Evolutionary conservation across 371 early-diverging fungal species (phyloP).

Genomic region (Mycotypha africana): DNA sequence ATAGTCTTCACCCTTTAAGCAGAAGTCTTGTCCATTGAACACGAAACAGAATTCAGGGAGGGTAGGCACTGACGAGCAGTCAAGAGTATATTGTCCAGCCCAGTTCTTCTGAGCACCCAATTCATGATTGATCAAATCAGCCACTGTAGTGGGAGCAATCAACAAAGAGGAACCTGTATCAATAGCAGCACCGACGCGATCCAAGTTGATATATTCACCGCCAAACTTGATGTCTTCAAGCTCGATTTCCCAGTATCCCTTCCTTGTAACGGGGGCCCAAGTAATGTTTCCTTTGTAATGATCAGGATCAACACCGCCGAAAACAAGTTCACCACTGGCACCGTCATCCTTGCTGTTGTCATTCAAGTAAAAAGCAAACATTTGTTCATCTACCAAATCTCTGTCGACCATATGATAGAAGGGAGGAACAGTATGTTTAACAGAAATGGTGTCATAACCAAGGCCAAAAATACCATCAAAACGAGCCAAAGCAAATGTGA

Average conservation of each 20-base stretch:
- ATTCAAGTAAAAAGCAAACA: constrained; percentile 82
- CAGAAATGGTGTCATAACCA: constrained; percentile 86
- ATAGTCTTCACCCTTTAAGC: constrained; percentile 58
- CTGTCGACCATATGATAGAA: constrained; percentile 85
- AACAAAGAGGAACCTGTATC: constrained; percentile 83
- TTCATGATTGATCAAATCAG: constrained; percentile 77
- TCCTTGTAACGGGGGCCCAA: constrained; percentile 80
- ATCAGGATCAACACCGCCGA: constrained; percentile 72
- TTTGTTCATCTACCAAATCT: constrained; percentile 64
- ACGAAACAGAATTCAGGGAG: constrained; percentile 74
- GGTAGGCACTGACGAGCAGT: constrained; percentile 58
- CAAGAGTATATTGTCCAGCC: constrained; percentile 83
- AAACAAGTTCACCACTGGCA: constrained; percentile 74
- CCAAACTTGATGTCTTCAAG: constrained; percentile 69
- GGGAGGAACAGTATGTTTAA: constrained; percentile 80
- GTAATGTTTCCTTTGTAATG: constrained; percentile 70
- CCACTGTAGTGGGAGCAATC: constrained; percentile 65
- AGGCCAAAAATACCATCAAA: constrained; percentile 95
- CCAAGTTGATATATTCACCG: constrained; percentile 54
- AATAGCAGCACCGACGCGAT: constrained; percentile 69
- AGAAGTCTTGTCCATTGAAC: constrained; percentile 70
- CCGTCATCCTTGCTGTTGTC: constrained; percentile 47
- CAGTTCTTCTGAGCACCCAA: constrained; percentile 89
- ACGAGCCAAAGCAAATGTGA: constrained; percentile 78
- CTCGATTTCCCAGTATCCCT: constrained; percentile 94